A percentile compares a stretch with the other conserved stretches of the same genome.
Evolutionary conservation across 371 early-diverging fungal genomes (phyloP).

Genomic region (Catenaria anguillulae): DNA sequence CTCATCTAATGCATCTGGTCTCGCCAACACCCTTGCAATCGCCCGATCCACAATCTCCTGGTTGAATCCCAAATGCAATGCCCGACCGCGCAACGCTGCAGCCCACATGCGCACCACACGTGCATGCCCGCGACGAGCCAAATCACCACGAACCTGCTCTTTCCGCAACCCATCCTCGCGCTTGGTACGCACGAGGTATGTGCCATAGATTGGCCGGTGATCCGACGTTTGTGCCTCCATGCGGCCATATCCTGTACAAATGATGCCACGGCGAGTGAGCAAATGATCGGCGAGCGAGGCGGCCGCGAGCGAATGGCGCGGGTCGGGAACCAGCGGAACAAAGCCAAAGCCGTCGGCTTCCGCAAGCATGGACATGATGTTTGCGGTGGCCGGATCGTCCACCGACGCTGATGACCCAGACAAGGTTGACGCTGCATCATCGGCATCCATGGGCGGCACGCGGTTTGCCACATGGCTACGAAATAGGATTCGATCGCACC

Average conservation of each 20-base stretch:
- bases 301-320: neutral
- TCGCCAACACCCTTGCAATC: neutral
- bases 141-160: neutral
- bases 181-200: conserved; percentile 40
- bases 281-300: neutral
- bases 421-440: neutral
- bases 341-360: neutral
- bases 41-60: neutral
- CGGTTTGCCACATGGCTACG: conserved; percentile 15
- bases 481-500: conserved; percentile 68
- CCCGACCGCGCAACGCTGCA: neutral
- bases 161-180: neutral
- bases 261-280: conserved; percentile 10
- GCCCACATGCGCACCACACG: neutral
- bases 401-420: neutral
- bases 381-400: neutral
- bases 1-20: neutral
- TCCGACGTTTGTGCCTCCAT: conserved; percentile 53
- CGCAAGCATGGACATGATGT: too few species aligned
- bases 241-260: conserved; percentile 25
- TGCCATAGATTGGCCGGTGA: conserved; percentile 62
- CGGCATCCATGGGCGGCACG: conserved; percentile 24
- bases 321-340: neutral
- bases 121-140: neutral
- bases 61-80: neutral